Evolutionary conservation across 2,329 filamentous ascomycete genomes (phyloP).

Genomic region (Grosmannia penicillata): DNA sequence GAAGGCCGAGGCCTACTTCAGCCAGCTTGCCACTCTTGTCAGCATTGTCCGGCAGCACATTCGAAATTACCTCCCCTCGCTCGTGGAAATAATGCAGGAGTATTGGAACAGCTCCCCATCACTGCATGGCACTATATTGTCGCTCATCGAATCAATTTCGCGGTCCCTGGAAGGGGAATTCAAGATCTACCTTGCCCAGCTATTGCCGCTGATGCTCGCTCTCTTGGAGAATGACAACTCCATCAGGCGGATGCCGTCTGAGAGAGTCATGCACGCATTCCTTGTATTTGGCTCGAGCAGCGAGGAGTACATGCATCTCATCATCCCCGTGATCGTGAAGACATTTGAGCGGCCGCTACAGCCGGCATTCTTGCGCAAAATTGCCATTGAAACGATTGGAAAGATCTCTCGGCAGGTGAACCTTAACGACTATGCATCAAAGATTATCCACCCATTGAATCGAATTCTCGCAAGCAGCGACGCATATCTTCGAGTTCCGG

Average conservation of each 20-base stretch:
- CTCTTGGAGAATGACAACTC: conserved; percentile 78
- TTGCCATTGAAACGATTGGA: conserved; percentile 86
- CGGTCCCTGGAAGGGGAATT: conserved; percentile 93
- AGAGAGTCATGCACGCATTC: conserved; percentile 87
- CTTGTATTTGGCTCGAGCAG: conserved; percentile 89
- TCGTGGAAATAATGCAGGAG: conserved; percentile 73
- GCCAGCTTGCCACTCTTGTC: conserved; percentile 83
- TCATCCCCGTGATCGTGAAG: conserved; percentile 86
- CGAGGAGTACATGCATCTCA: conserved; percentile 98
- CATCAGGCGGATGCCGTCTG: conserved; percentile 63
- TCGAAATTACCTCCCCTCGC: conserved; percentile 72
- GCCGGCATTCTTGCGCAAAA: conserved; percentile 64
- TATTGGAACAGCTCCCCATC: conserved; percentile 75
- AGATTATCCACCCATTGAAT: conserved; percentile 88
- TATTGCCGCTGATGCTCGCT: conserved; percentile 87
- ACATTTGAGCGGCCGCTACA: conserved; percentile 85
- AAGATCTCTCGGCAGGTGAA: conserved; percentile 94
- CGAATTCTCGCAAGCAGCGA: conserved; percentile 66
- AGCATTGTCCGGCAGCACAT: conserved; percentile 96
- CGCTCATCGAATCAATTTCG: conserved; percentile 85
- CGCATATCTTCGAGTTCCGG: conserved; percentile 58
- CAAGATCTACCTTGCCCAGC: conserved; percentile 80
- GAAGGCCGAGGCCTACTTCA: conserved; percentile 90
- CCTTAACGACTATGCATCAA: conserved; percentile 88
- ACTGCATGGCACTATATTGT: conserved; percentile 81